These are phyloP conservation scores for Auricularia sp. DNA, from an alignment of 768 basidiomycete species.

Conservation along the genomic window DNA sequence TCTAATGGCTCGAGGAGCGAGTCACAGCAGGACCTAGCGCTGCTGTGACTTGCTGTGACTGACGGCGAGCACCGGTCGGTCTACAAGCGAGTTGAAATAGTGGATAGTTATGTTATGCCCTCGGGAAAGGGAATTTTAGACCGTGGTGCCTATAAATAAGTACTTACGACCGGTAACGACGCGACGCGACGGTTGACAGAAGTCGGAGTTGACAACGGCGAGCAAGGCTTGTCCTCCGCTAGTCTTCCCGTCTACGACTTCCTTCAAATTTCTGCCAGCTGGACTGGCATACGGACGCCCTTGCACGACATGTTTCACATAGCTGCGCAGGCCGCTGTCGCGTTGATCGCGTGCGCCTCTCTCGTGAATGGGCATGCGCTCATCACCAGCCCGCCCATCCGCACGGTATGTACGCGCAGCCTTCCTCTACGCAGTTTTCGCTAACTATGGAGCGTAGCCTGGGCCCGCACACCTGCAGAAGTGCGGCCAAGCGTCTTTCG, in stretches of 20 bases:
- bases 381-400: background rate
- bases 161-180: too few relatives aligned
- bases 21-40: constrained; percentile 81
- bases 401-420: background rate
- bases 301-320: background rate
- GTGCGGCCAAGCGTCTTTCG: background rate
- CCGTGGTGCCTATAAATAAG: too few relatives aligned
- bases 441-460: background rate
- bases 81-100: background rate
- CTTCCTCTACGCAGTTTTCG: background rate
- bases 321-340: background rate
- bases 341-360: background rate
- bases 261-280: background rate
- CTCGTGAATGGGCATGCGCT: background rate
- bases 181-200: too few relatives aligned
- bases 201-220: too few relatives aligned
- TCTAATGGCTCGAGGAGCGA: constrained; percentile 71
- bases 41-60: constrained; percentile 66
- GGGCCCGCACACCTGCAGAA: background rate
- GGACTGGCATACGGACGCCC: background rate
- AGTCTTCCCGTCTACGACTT: background rate
- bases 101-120: background rate
- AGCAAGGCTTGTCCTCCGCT: too few relatives aligned
- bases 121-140: too few relatives aligned
- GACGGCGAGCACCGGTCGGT: background rate